Evolutionary conservation across 768 basidiomycete genomes (phyloP).

Genomic region (Hortiboletus flavorubellus): DNA sequence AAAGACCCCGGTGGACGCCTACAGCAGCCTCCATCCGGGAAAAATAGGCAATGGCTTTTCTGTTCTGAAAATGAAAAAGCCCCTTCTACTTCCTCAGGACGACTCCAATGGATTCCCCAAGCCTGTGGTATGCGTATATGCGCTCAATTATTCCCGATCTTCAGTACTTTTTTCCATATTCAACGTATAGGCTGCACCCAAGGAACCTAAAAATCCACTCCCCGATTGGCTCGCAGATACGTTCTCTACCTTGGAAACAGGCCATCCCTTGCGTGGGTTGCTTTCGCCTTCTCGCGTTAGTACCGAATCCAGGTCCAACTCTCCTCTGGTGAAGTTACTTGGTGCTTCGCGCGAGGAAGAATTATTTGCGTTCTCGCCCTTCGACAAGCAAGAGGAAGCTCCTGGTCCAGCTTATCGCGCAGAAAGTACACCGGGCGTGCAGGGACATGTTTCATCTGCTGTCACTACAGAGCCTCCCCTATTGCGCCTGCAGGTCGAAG

Average conservation of each 20-base stretch:
- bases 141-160: slow-evolving; percentile 15
- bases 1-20: slow-evolving; percentile 41
- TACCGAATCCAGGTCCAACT: not conserved
- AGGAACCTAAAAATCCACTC: slow-evolving; percentile 31
- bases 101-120: slow-evolving; percentile 4
- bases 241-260: slow-evolving; percentile 41
- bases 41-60: slow-evolving; percentile 40
- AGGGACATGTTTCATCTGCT: not conserved
- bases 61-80: slow-evolving; percentile 40
- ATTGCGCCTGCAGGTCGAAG: not conserved
- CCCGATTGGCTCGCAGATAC: slow-evolving; percentile 58
- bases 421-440: not conserved
- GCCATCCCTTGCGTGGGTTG: slow-evolving; percentile 35
- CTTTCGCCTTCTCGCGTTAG: slow-evolving; percentile 21
- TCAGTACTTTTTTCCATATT: slow-evolving; percentile 8
- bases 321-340: slow-evolving; percentile 1
- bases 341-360: slow-evolving; percentile 13
- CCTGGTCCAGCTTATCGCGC: not conserved
- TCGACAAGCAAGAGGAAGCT: slow-evolving; percentile 11
- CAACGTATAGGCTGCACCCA: slow-evolving; percentile 17
- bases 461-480: not conserved
- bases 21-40: slow-evolving; percentile 31
- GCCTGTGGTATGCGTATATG: slow-evolving; percentile 32
- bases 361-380: slow-evolving; percentile 31
- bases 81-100: not conserved